phyloP scores from a whole-genome alignment of 768 basidiomycete genomes.

The Trametes meyenii region DNA sequence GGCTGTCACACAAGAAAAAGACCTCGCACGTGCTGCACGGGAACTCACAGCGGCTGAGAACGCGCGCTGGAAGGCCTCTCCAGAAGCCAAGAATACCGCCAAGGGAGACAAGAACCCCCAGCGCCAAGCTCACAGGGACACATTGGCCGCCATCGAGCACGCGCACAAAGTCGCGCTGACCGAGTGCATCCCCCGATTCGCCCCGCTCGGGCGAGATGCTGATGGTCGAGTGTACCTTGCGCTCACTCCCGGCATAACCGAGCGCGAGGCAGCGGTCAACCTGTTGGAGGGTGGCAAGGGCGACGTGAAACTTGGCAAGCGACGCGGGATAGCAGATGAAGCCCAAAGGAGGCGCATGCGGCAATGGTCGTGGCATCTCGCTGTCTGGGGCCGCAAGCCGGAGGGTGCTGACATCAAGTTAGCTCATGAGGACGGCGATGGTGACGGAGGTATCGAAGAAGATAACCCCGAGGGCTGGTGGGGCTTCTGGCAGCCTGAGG shows the following conservation, averaged over 20 bases:
- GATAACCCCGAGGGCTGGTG: slow-evolving; percentile 65
- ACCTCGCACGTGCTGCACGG: slow-evolving; percentile 50
- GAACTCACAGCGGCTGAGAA: slow-evolving; percentile 60
- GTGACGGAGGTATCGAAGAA: slow-evolving; percentile 39
- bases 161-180: slow-evolving; percentile 52
- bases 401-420: slow-evolving; percentile 29
- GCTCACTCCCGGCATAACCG: slow-evolving; percentile 58
- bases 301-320: slow-evolving; percentile 45
- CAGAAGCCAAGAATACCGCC: slow-evolving; percentile 39
- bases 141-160: slow-evolving; percentile 54
- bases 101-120: slow-evolving; percentile 24
- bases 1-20: slow-evolving; percentile 58
- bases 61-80: slow-evolving; percentile 51
- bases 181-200: slow-evolving; percentile 55
- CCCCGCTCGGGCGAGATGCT: slow-evolving; percentile 65
- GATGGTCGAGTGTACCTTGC: slow-evolving; percentile 73
- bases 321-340: slow-evolving; percentile 40
- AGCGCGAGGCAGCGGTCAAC: slow-evolving; percentile 51
- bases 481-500: slow-evolving; percentile 68
- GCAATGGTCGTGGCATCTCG: slow-evolving; percentile 80
- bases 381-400: slow-evolving; percentile 68
- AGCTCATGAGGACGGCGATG: slow-evolving; percentile 28
- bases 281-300: slow-evolving; percentile 35
- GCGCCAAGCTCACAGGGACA: slow-evolving; percentile 52
- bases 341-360: slow-evolving; percentile 56